Conservation (phyloP, 371 early-diverging fungal species). For the Mucor piriformis region DNA sequence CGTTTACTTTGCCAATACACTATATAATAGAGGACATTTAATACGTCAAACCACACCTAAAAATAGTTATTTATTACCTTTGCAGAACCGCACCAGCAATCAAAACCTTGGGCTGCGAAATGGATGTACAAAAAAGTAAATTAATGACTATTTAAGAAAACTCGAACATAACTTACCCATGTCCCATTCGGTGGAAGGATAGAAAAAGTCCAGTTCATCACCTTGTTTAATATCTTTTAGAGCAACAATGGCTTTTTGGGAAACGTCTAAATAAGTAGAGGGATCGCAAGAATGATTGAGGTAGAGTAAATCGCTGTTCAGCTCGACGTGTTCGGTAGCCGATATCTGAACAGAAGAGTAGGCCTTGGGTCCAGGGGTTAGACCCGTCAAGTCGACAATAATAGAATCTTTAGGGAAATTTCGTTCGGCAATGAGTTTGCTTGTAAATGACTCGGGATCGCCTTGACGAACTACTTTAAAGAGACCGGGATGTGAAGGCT, state of each 20-base stretch:
- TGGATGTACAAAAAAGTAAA: neutral
- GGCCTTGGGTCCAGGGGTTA: conserved; percentile 56
- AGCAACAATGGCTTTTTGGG: conserved; percentile 56
- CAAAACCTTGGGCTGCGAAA: conserved; percentile 20
- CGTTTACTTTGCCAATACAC: conserved; percentile 18
- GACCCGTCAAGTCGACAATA: conserved; percentile 57
- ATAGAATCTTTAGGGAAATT: conserved; percentile 56
- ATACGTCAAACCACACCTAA: neutral
- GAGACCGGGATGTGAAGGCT: conserved; percentile 53
- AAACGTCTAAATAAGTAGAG: conserved; percentile 61
- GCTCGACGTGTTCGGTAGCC: conserved; percentile 65
- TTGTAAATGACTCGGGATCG: conserved; percentile 49
- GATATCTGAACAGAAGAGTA: conserved; percentile 71
- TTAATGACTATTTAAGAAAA: neutral
- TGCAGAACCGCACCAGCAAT: conserved; percentile 21
- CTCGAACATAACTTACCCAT: conserved; percentile 56
- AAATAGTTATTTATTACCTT: conserved; percentile 5
- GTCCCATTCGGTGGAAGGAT: conserved; percentile 84
- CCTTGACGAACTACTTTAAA: conserved; percentile 57
- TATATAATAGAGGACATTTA: neutral
- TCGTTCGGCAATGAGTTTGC: conserved; percentile 57
- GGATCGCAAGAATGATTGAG: conserved; percentile 65
- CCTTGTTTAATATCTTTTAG: conserved; percentile 60
- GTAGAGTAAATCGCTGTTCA: conserved; percentile 65
- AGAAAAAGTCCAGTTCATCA: conserved; percentile 82